Evolutionary conservation across 306 rosid genomes (phyloP).

Genomic region (Cicer chorassanicum): DNA sequence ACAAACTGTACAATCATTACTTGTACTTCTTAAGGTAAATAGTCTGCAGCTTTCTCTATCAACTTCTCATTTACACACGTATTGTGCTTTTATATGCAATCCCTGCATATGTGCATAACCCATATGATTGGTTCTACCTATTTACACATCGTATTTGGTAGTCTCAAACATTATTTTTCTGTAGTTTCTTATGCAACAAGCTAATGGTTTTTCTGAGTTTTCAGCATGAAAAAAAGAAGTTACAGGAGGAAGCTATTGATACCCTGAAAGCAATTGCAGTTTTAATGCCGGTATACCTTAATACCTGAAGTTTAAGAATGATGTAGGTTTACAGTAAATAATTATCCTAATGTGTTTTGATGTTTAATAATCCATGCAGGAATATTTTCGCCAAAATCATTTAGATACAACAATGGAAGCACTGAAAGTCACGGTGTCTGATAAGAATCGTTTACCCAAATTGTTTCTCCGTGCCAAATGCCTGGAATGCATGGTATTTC

Average conservation of each 20-base stretch:
- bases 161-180: slow-evolving; percentile 1
- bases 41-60: background rate
- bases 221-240: slow-evolving; percentile 20
- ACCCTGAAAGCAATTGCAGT: slow-evolving; percentile 29
- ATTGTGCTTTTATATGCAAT: slow-evolving; percentile 6
- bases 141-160: background rate
- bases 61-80: slow-evolving; percentile 13
- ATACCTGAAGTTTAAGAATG: slow-evolving; percentile 3
- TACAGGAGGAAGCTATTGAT: slow-evolving; percentile 31
- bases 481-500: slow-evolving; percentile 34
- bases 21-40: slow-evolving; percentile 40
- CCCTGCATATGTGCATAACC: background rate
- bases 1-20: background rate
- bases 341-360: slow-evolving; percentile 1
- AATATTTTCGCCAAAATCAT: background rate
- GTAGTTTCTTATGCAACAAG: slow-evolving; percentile 7
- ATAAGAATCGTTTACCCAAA: background rate
- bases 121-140: background rate
- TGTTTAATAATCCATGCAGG: slow-evolving; percentile 31
- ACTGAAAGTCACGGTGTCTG: slow-evolving; percentile 19
- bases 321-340: background rate
- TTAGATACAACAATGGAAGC: slow-evolving; percentile 30
- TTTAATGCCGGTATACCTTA: slow-evolving; percentile 32
- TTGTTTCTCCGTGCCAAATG: slow-evolving; percentile 11
- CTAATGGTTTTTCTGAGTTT: slow-evolving; percentile 33